Percentiles rank a stretch among this genome's conserved stretches.
Conservation (phyloP, 2,329 filamentous ascomycete genomes). For the Cucurbitaria berberidis region DNA sequence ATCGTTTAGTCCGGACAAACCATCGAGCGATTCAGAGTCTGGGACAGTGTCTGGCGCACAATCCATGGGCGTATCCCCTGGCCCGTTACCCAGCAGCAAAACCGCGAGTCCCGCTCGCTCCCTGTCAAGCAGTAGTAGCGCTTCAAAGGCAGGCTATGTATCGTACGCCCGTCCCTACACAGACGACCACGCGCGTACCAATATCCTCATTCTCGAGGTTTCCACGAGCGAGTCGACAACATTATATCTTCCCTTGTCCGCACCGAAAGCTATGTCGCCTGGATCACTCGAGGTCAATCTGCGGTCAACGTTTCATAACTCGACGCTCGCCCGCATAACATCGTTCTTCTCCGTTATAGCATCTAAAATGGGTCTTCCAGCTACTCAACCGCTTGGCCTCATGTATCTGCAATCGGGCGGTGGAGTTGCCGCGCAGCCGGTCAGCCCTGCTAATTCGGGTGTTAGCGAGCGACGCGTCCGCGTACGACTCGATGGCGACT, state of each 20-base stretch:
- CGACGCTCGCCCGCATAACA: slow-evolving; percentile 71
- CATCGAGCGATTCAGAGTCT: slow-evolving; percentile 24
- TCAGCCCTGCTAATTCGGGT: slow-evolving; percentile 72
- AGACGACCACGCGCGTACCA: slow-evolving; percentile 73
- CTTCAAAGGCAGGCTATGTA: slow-evolving; percentile 61
- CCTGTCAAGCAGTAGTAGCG: slow-evolving; percentile 15
- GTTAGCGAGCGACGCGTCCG: slow-evolving; percentile 72
- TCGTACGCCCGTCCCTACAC: slow-evolving; percentile 84
- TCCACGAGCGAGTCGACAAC: slow-evolving; percentile 51
- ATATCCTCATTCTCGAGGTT: slow-evolving; percentile 75
- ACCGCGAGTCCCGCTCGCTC: slow-evolving; percentile 28
- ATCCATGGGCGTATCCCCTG: slow-evolving; percentile 30
- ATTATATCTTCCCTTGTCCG: slow-evolving; percentile 31
- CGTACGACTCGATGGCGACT: slow-evolving; percentile 31
- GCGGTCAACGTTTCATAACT: slow-evolving; percentile 74
- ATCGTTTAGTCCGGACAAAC: slow-evolving; percentile 63
- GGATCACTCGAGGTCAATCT: slow-evolving; percentile 48
- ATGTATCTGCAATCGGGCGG: slow-evolving; percentile 67
- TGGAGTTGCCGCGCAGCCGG: slow-evolving; percentile 66
- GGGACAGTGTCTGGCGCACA: slow-evolving; percentile 21
- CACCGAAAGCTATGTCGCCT: slow-evolving; percentile 7
- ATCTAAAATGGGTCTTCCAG: slow-evolving; percentile 74
- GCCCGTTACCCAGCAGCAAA: slow-evolving; percentile 34
- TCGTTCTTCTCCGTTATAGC: slow-evolving; percentile 81
- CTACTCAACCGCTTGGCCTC: slow-evolving; percentile 65